Percentiles rank a stretch among this genome's conserved stretches.
Evolutionary conservation across 495 filamentous ascomycete genomes (phyloP).

Genomic region (Talaromyces liani): DNA sequence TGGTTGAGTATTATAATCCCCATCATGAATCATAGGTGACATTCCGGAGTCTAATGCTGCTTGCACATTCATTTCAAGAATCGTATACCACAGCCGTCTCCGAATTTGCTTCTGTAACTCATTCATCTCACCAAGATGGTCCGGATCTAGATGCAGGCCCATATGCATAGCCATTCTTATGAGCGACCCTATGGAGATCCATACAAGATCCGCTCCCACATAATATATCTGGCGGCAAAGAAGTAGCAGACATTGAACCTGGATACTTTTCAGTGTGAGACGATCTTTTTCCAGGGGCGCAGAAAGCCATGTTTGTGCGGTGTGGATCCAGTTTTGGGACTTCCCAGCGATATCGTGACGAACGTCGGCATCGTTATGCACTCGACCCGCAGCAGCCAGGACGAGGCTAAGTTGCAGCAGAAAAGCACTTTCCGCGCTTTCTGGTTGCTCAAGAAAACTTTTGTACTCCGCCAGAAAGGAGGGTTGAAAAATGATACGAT

Average conservation of each 20-base stretch:
- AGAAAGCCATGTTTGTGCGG: constrained; percentile 43
- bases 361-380: constrained; percentile 20
- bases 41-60: constrained; percentile 45
- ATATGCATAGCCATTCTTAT: constrained; percentile 47
- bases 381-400: constrained; percentile 30
- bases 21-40: constrained; percentile 37
- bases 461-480: constrained; percentile 40
- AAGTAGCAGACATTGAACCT: constrained; percentile 43
- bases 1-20: constrained; percentile 43
- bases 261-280: constrained; percentile 32
- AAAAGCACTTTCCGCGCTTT: constrained; percentile 18
- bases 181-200: constrained; percentile 45
- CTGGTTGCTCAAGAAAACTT: constrained; percentile 27
- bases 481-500: constrained; percentile 38
- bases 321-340: constrained; percentile 36
- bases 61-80: constrained; percentile 48
- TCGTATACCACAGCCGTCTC: constrained; percentile 49
- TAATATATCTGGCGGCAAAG: constrained; percentile 41
- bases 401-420: constrained; percentile 39
- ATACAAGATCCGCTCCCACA: constrained; percentile 42
- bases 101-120: constrained; percentile 37
- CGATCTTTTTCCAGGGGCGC: constrained; percentile 43
- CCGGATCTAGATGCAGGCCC: constrained; percentile 49
- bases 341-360: constrained; percentile 20
- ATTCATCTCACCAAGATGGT: constrained; percentile 31